phyloP scores from a whole-genome alignment of 225 moss, liverwort and hornwort genomes.

The Climacium dendroides region DNA sequence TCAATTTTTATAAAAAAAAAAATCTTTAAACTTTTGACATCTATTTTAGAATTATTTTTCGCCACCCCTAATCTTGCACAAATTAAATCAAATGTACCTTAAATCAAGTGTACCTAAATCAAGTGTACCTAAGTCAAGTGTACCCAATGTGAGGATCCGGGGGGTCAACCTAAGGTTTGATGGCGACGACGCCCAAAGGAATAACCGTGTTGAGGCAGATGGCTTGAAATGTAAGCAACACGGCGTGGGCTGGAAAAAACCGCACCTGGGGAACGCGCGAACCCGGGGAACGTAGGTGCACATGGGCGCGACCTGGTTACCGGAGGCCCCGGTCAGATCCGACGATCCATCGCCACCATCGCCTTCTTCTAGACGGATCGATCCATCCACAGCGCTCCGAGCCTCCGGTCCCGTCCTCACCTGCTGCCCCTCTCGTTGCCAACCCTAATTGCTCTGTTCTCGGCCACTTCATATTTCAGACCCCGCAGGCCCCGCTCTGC shows the following conservation, averaged over 20 bases:
- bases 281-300: background rate
- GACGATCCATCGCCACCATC: background rate
- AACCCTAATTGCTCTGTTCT: constrained; percentile 9
- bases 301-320: background rate
- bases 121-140: too few relatives aligned
- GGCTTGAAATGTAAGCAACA: constrained; percentile 4
- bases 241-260: background rate
- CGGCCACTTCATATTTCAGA: background rate
- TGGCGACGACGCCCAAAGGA: background rate
- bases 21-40: background rate
- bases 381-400: background rate
- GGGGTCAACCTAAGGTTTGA: background rate
- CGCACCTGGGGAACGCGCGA: background rate
- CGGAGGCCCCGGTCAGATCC: background rate
- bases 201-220: background rate
- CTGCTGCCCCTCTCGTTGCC: background rate
- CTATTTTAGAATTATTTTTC: too few relatives aligned
- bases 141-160: background rate
- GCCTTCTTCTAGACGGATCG: background rate
- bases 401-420: background rate
- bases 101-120: too few relatives aligned
- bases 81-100: too few relatives aligned
- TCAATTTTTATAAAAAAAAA: too few relatives aligned
- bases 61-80: too few relatives aligned
- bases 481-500: background rate